Evolutionary conservation across 1,284 basidiomycete genomes (phyloP), one percentile per base, ranked within the genome.

Genomic region (Irpex sp.): DNA sequence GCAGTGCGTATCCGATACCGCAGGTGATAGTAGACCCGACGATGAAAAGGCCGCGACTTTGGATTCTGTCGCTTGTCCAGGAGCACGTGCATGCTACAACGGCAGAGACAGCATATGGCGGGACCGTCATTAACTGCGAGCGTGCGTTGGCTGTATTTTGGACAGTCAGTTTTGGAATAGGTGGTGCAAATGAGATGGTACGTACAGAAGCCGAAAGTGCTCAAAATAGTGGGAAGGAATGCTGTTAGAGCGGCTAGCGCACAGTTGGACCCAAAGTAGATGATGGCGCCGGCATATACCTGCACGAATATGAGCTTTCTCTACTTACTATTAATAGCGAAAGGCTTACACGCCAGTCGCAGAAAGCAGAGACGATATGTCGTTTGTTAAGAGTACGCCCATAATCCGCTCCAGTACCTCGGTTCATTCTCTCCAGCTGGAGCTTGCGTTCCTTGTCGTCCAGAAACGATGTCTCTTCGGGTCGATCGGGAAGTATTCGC

Each of bases 201-300:
- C 74, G 39, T 65, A 82, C 82, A 82, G 68, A 80, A 83, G 14
- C 85, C 87, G 66, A 91, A 84, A 0, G 86, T 88, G 58, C 80
- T 82, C 64, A 93, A 85, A 67, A 94, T 93, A 0, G 92, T 94
- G 0, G 93, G 93, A 23, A 94, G 75, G 75, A 94, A 95, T 0
- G 91, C 93, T 2, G 87, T 86, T 52, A 91, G 87, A 2, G 87
- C 88, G 7, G 90, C 89, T 1, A 94, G 78, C 1, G 88, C 87
- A 59, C 87, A 83, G 72, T 95, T 95, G 63, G 91, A 77, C 21
- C 88, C 90, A 64, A 91, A 91, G 72, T 89, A 91, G 55, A 88
- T 82, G n/a, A 85, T 74, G 0, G 87, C 86, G 18, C 80, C 86
- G 5, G 76, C 65, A 64, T 88, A 89, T 19, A 88, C 76, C 85